Evolutionary conservation across 345 rosid genomes (phyloP), one percentile per base, ranked within the genome.

Genomic region (Xanthoceras sorbifolium): DNA sequence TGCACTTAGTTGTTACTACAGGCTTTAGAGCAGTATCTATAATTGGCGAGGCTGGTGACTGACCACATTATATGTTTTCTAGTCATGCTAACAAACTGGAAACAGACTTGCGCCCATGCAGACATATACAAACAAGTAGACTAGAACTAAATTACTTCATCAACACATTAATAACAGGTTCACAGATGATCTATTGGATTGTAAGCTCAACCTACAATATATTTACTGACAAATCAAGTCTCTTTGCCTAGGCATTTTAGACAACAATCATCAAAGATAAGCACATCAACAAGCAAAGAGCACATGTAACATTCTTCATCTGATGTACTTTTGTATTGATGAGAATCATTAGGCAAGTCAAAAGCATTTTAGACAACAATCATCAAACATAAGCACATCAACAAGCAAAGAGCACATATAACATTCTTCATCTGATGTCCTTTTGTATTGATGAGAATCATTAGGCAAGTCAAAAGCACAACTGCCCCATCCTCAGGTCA

Each of bases 341-440:
- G 69, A 65, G 14, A 64, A 64, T 64, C 3, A 25, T 40, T 6
- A 34, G 36, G 50, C 0, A 67, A 68, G 31, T 59, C n/a, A 44
- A 68, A 68, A 23, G 22, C 70, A 66, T 42, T 8, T 52, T 11
- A 28, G 18, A 28, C n/a, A 69, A 48, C 14, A 69, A 14, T 69
- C n/a, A 46, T 25, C 34, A 2, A 10, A 69, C 25, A 38, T 40
- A 26, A 12, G 23, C 20, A 69, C 34, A 23, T 44, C 9, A 40
- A 44, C 72, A 46, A 28, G 72, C 36, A 68, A 44, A 25, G 67
- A 1, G 40, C 36, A 68, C 31, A 44, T 64, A 26, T 65, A n/a
- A n/a, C 22, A 64, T 4, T 64, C 40, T 26, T 29, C 38, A 18
- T 36, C 22, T 64, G 40, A 32, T 7, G 68, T 32, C 36, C 54